A percentile compares a stretch with the other conserved stretches of the same genome.
Evolutionary conservation across 805 yeast genomes (phyloP).

Genomic region (Yueomyces sinensis): DNA sequence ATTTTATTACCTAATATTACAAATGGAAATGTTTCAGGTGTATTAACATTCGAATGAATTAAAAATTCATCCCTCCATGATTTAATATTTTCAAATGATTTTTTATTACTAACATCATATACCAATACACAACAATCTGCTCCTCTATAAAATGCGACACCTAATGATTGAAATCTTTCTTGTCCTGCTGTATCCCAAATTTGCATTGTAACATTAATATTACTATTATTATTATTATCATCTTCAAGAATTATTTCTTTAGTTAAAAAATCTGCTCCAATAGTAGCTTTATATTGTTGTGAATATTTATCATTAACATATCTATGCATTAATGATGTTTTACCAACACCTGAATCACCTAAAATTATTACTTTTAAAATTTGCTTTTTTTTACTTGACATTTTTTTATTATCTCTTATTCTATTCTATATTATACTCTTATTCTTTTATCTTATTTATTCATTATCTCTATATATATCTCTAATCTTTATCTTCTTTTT

Average conservation of each 20-base stretch:
- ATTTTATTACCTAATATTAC: constrained; percentile 90
- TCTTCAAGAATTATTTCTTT: constrained; percentile 82
- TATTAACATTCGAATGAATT: constrained; percentile 82
- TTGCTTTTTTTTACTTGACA: constrained; percentile 50
- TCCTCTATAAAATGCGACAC: constrained; percentile 95
- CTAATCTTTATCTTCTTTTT: too few relatives aligned
- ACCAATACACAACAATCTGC: constrained; percentile 97
- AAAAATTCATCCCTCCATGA: constrained; percentile 94
- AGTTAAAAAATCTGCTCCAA: constrained; percentile 93
- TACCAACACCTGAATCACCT: constrained; percentile 97
- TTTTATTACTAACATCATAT: constrained; percentile 89
- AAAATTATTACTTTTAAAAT: constrained; percentile 76
- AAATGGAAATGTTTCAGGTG: constrained; percentile 93
- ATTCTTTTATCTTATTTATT: too few relatives aligned
- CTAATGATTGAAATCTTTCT: constrained; percentile 91
- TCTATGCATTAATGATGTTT: constrained; percentile 94
- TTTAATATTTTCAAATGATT: constrained; percentile 78
- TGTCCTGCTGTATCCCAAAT: constrained; percentile 99
- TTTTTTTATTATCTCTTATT: constrained; percentile 1
- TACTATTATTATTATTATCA: constrained; percentile 23
- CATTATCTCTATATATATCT: too few relatives aligned
- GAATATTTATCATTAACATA: constrained; percentile 90
- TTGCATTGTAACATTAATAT: constrained; percentile 36
- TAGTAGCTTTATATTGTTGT: constrained; percentile 93
- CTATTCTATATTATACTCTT: too few relatives aligned